Conservation (phyloP, 805 yeast species). For the Candida glaebosa region DNA sequence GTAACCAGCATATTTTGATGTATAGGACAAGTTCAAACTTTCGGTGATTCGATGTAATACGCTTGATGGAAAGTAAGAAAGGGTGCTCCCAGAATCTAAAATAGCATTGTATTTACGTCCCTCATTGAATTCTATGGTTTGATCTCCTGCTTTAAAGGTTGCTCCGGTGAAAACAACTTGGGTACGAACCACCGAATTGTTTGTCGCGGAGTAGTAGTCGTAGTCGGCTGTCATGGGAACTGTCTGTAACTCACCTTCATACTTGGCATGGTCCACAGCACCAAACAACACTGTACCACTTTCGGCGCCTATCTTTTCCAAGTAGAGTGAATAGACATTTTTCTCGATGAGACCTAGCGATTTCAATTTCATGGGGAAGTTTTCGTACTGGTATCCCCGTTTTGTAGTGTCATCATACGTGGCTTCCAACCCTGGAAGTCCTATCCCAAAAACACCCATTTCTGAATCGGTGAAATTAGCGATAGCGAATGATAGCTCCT, state of each 20-base stretch:
- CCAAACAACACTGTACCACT: slow-evolving; percentile 26
- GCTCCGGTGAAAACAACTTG: neutral
- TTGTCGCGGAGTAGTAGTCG: neutral
- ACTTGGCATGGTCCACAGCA: slow-evolving; percentile 26
- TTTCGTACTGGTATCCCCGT: slow-evolving; percentile 17
- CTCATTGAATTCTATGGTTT: slow-evolving; percentile 10
- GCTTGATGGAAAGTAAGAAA: slow-evolving; percentile 29
- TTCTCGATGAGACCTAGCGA: slow-evolving; percentile 28
- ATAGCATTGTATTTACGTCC: slow-evolving; percentile 20
- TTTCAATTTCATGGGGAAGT: slow-evolving; percentile 30
- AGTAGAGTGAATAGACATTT: slow-evolving; percentile 30
- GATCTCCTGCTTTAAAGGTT: neutral
- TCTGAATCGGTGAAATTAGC: slow-evolving; percentile 12
- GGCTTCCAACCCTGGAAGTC: slow-evolving; percentile 7
- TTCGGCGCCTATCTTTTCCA: slow-evolving; percentile 14
- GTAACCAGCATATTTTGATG: slow-evolving; percentile 2
- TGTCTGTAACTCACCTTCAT: slow-evolving; percentile 16
- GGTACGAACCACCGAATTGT: neutral
- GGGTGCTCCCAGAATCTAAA: slow-evolving; percentile 35
- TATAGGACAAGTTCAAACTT: neutral
- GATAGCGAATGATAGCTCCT: slow-evolving; percentile 11
- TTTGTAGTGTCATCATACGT: neutral
- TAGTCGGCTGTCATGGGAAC: slow-evolving; percentile 12
- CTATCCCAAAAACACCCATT: slow-evolving; percentile 24
- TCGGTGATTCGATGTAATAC: neutral